A percentile compares a stretch with the other conserved stretches of the same genome.
These are phyloP conservation scores for Verticillium nonalfalfae DNA, from an alignment of 2,329 filamentous ascomycete genomes.

Conservation along the genomic window DNA sequence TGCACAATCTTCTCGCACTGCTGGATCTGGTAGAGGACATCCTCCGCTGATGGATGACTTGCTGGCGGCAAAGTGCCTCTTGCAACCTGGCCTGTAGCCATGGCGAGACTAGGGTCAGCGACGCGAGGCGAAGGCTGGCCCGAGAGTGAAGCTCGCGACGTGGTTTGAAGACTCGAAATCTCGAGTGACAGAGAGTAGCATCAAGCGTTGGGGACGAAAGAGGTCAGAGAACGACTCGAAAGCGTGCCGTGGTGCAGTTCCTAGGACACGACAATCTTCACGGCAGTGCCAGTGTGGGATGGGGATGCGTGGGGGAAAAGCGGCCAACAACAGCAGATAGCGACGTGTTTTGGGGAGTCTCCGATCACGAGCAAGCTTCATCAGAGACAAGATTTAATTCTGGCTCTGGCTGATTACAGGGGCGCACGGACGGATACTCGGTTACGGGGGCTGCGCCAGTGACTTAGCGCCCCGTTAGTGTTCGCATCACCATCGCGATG, in stretches of 20 bases:
- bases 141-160: not conserved
- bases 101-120: slow-evolving; percentile 2
- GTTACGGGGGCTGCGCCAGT: not conserved
- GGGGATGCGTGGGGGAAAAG: not conserved
- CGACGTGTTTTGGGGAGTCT: not conserved
- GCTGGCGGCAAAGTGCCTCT: slow-evolving; percentile 3
- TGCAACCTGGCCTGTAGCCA: slow-evolving; percentile 9
- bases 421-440: not conserved
- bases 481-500: not conserved
- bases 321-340: not conserved
- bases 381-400: not conserved
- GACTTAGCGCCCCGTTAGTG: not conserved
- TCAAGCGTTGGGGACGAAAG: not conserved
- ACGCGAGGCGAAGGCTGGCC: slow-evolving; percentile 1
- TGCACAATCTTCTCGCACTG: slow-evolving; percentile 77
- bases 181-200: not conserved
- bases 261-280: not conserved
- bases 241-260: not conserved
- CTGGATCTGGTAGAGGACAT: slow-evolving; percentile 50
- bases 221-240: not conserved
- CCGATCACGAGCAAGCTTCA: not conserved
- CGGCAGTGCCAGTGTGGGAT: not conserved
- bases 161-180: not conserved
- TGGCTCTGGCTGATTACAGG: not conserved
- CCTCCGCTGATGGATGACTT: slow-evolving; percentile 23